Conservation (phyloP, 2,329 filamentous ascomycete species). For the Coniochaeta hoffmannii region DNA sequence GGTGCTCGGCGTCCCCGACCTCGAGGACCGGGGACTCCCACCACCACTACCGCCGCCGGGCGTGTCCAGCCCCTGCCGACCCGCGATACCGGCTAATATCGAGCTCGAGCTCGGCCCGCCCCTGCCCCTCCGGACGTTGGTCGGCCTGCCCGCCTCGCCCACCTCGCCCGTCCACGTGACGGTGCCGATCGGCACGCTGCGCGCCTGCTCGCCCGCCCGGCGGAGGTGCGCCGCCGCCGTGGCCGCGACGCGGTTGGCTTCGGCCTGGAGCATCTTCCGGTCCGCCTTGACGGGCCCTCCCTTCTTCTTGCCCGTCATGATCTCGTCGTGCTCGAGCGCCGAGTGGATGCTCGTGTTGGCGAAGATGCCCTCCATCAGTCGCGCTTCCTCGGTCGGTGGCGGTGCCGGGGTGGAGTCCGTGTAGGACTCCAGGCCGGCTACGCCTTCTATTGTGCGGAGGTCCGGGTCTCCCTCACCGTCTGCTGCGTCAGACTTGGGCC, state of each 20-base stretch:
- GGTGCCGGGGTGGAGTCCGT: constrained; percentile 41
- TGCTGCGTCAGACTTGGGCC: not conserved
- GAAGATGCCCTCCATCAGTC: constrained; percentile 85
- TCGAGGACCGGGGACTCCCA: constrained; percentile 35
- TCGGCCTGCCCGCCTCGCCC: constrained; percentile 67
- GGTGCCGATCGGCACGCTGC: constrained; percentile 68
- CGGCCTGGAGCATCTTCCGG: constrained; percentile 67
- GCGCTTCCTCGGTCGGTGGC: constrained; percentile 52
- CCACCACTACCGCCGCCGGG: constrained; percentile 21
- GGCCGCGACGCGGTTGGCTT: constrained; percentile 73
- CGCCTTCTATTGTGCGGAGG: constrained; percentile 30
- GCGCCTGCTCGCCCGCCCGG: constrained; percentile 64
- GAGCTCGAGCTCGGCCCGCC: constrained; percentile 46
- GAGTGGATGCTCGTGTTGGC: constrained; percentile 78
- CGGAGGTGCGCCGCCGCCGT: constrained; percentile 71
- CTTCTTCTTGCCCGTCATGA: constrained; percentile 62
- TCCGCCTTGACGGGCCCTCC: constrained; percentile 67
- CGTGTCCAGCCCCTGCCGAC: constrained; percentile 44
- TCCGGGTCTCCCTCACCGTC: constrained; percentile 1
- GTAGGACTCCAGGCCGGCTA: constrained; percentile 60
- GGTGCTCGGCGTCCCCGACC: constrained; percentile 34
- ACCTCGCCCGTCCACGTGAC: constrained; percentile 91
- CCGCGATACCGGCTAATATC: constrained; percentile 49
- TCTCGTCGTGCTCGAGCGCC: constrained; percentile 88
- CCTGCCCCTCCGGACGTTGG: constrained; percentile 36